Conservation (phyloP, 2,329 filamentous ascomycete species). For the Zymoseptoria tritici region DNA sequence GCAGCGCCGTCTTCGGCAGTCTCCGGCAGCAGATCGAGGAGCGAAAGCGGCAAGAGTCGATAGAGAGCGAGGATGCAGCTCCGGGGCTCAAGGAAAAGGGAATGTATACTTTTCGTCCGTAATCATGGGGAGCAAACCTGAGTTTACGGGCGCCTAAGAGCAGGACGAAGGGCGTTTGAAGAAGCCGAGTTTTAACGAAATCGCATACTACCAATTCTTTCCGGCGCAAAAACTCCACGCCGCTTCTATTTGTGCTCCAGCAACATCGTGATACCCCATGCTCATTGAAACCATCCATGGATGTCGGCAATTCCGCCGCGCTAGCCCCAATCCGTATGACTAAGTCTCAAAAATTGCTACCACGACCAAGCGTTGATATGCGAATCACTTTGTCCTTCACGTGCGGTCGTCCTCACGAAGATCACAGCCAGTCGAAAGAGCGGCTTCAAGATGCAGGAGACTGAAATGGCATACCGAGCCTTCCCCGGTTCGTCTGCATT, state of each 20-base stretch:
- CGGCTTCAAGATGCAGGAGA: not conserved
- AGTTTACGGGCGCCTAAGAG: not conserved
- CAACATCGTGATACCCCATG: not conserved
- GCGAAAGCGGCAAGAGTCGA: slow-evolving; percentile 13
- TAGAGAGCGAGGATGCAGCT: slow-evolving; percentile 5
- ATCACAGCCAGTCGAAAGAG: not conserved
- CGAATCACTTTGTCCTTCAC: not conserved
- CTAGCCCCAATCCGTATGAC: not conserved
- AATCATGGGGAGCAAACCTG: slow-evolving; percentile 3
- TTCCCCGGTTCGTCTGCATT: slow-evolving; percentile 50
- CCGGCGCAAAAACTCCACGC: not conserved
- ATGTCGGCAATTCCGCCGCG: not conserved
- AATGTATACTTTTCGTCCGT: slow-evolving; percentile 1
- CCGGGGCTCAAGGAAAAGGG: not conserved
- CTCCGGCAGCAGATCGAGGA: slow-evolving; percentile 14
- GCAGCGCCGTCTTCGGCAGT: slow-evolving; percentile 4
- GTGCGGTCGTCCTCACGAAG: not conserved
- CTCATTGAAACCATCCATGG: not conserved
- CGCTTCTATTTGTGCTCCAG: not conserved
- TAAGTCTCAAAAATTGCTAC: not conserved
- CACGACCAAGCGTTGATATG: not conserved
- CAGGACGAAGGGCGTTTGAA: slow-evolving; percentile 15
- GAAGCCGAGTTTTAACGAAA: slow-evolving; percentile 13
- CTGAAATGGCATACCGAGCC: slow-evolving; percentile 31
- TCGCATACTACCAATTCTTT: slow-evolving; percentile 8